Conservation (phyloP, 768 basidiomycete species). For the Rhodotorula toruloides region DNA sequence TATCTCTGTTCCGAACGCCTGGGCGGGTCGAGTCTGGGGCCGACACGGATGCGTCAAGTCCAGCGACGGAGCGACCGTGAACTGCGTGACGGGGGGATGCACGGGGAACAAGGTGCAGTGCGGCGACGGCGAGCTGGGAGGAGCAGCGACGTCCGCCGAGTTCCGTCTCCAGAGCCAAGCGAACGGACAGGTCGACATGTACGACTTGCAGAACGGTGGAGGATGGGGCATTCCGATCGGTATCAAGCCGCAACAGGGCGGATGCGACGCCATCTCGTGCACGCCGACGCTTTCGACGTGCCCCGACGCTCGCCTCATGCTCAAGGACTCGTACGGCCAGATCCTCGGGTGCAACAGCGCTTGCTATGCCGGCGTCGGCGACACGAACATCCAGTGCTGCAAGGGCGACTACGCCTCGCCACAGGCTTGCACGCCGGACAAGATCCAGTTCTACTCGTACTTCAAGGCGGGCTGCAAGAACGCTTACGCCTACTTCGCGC, state of each 20-base stretch:
- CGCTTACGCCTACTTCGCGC: slow-evolving; percentile 10
- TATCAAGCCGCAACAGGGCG: slow-evolving; percentile 2
- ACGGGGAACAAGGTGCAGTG: not conserved
- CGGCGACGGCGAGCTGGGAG: slow-evolving; percentile 7
- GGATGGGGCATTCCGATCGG: slow-evolving; percentile 14
- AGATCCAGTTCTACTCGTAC: slow-evolving; percentile 14
- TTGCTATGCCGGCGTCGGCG: slow-evolving; percentile 7
- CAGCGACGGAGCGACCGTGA: not conserved
- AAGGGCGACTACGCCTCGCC: not conserved
- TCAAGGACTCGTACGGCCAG: slow-evolving; percentile 20
- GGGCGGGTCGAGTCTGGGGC: slow-evolving; percentile 13
- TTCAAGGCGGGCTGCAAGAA: slow-evolving; percentile 14
- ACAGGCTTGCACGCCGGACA: slow-evolving; percentile 9
- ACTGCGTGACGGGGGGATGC: slow-evolving; percentile 14
- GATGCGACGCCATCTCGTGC: slow-evolving; percentile 6
- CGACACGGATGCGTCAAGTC: slow-evolving; percentile 13
- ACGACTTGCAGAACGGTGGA: slow-evolving; percentile 11
- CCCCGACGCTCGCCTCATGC: slow-evolving; percentile 9
- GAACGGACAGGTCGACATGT: slow-evolving; percentile 16
- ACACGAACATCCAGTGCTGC: slow-evolving; percentile 24
- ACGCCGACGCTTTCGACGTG: slow-evolving; percentile 8
- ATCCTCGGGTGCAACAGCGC: slow-evolving; percentile 12
- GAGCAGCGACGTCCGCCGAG: slow-evolving; percentile 2
- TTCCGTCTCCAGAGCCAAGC: not conserved
- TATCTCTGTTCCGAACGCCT: slow-evolving; percentile 6